Percentiles rank a stretch among this genome's conserved stretches.
Conservation (phyloP, 192 early-diverging fungal genomes). For the Entomortierella lignicola region DNA sequence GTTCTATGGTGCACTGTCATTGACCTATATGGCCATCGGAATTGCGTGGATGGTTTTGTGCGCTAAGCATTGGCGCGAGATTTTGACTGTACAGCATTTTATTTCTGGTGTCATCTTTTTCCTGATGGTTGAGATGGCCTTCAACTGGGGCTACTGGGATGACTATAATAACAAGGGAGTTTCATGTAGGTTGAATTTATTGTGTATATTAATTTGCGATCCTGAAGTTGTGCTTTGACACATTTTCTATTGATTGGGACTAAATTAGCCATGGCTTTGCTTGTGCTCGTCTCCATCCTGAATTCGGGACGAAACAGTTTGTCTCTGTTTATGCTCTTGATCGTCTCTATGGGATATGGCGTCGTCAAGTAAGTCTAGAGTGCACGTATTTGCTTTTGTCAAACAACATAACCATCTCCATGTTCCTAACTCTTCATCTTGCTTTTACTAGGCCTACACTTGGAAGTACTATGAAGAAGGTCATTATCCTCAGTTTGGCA, state of each 20-base stretch:
- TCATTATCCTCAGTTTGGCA: conserved; percentile 75
- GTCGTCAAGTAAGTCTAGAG: conserved; percentile 80
- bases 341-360: conserved; percentile 96
- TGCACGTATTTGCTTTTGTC: neutral
- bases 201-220: neutral
- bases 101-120: conserved; percentile 87
- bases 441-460: conserved; percentile 76
- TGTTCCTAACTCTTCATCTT: neutral
- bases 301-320: conserved; percentile 92
- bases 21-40: conserved; percentile 82
- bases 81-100: conserved; percentile 93
- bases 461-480: conserved; percentile 90
- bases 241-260: neutral
- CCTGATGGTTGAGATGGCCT: conserved; percentile 90
- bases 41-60: conserved; percentile 82
- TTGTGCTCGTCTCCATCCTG: conserved; percentile 81
- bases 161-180: conserved; percentile 73
- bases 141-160: conserved; percentile 89
- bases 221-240: neutral
- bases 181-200: conserved; percentile 58
- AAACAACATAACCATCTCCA: neutral
- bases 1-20: conserved; percentile 81
- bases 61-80: conserved; percentile 87
- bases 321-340: conserved; percentile 96
- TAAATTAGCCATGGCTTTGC: conserved; percentile 66